Base-by-base conservation (phyloP, 1,139 yeast species). In the Candida neerlandica region DNA sequence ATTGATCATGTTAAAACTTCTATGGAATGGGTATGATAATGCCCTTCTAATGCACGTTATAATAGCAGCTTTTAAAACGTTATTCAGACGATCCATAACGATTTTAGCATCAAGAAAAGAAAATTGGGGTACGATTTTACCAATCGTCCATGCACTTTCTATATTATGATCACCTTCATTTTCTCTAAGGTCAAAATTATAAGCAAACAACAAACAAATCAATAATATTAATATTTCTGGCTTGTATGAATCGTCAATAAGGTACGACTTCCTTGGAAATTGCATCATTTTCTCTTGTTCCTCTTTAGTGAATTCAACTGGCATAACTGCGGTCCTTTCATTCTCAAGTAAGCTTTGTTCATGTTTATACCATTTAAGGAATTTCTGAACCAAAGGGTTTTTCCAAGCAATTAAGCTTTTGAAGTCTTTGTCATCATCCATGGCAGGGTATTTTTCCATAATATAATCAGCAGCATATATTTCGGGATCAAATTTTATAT, bases 101-200 rank as follows among this genome's bases (percentile, higher is more conserved):
- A 80, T 65, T 55, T 77, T 81, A 10, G 81, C 71, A 63, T 91
- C 98, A 40, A 94, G 70, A 55, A 78, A 83, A 6, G 92, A 65
- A 37, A 92, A 69, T 58, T 89, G 94, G 0, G 98, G 96, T 0
- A 85, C 72, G 33, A 94, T 64, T 59, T 86, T 90, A 1, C 98
- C 98, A 12, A 94, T 78, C 0, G 95, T 86, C 99, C 98, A 94
- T 0, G 96, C 91, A 53, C 96, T 87, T 66, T 94, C 99, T 7
- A 87, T 84, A 18, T 84, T 89, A 47, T 84, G 82, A 19, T 88
- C 96, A 9, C 96, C 96, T 60, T 77, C 81, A 27, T 84, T 86
- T 47, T 87, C 88, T 37, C 97, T 71, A 45, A 78, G 64, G 54
- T 94, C 98, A 62, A 85, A 91, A 51, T 81, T 79, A 58, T 83